Evolutionary conservation across 169 alveolate genomes (phyloP).

Genomic region (Cryptosporidium muris): DNA sequence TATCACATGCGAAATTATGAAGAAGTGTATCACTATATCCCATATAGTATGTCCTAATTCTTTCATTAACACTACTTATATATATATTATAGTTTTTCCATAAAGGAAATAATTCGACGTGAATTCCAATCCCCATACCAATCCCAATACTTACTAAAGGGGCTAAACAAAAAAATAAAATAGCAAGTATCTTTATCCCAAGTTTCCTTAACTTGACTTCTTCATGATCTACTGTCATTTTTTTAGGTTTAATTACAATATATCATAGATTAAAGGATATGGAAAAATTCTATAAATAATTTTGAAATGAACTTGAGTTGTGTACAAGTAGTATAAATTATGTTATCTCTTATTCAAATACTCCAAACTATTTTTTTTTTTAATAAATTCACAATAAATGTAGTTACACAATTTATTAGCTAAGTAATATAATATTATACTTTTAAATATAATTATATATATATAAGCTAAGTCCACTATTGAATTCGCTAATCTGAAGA

Average conservation of each 20-base stretch:
- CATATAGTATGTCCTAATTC: slow-evolving; percentile 33
- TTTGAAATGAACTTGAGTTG: no score
- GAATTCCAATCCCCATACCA: slow-evolving; percentile 9
- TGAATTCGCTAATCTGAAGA: not conserved
- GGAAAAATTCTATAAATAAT: not conserved
- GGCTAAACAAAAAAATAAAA: not conserved
- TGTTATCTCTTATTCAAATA: no score
- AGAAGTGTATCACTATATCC: slow-evolving; percentile 32
- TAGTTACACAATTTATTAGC: no score
- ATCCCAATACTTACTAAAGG: not conserved
- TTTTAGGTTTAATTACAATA: not conserved
- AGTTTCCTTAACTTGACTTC: not conserved
- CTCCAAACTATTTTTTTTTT: no score
- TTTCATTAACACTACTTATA: slow-evolving; percentile 38
- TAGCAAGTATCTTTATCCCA: slow-evolving; percentile 3
- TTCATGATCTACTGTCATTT: not conserved
- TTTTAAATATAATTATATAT: no score
- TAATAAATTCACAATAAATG: no score
- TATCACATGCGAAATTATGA: slow-evolving; percentile 29
- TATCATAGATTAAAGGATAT: not conserved
- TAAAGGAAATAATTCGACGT: slow-evolving; percentile 6
- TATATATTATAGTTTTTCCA: slow-evolving; percentile 37
- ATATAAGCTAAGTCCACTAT: no score
- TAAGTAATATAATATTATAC: no score
- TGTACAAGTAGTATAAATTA: no score